phyloP scores from a whole-genome alignment of 352 stramenopile species.

The Globisporangium nagaii region DNA sequence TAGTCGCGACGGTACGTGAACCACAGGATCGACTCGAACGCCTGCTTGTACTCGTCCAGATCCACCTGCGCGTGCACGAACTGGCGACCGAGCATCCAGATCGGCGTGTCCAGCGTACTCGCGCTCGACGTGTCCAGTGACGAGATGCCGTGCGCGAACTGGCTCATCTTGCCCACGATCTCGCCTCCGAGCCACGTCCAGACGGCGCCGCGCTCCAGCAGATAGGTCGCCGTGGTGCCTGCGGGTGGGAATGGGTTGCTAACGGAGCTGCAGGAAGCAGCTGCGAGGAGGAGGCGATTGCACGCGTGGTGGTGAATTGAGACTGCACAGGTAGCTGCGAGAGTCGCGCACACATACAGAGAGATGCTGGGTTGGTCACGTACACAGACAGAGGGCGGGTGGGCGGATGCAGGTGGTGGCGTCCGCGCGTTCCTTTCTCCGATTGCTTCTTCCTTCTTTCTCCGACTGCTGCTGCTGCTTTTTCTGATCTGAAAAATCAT shows the following conservation, averaged over 20 bases:
- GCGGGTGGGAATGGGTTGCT: not conserved
- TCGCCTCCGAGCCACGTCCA: constrained; percentile 35
- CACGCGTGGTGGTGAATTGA: not conserved
- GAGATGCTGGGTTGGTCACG: not conserved
- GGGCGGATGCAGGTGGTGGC: no score
- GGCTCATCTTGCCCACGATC: constrained; percentile 56
- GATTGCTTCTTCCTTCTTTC: no score
- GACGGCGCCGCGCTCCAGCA: constrained; percentile 12
- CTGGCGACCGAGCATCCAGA: constrained; percentile 41
- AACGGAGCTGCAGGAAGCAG: not conserved
- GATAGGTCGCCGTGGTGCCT: constrained; percentile 14
- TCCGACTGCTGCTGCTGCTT: no score
- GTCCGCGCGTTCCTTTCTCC: no score
- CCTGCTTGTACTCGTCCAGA: constrained; percentile 43
- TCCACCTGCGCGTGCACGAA: constrained; percentile 31
- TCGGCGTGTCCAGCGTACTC: constrained; percentile 25
- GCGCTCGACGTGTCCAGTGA: constrained; percentile 47
- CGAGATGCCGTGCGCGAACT: constrained; percentile 81
- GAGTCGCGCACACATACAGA: not conserved
- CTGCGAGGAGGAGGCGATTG: not conserved
- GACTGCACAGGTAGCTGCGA: no score
- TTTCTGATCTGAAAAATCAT: no score
- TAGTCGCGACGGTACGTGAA: constrained; percentile 90
- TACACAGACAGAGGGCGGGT: not conserved
- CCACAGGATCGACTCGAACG: constrained; percentile 76